phyloP scores from a whole-genome alignment of 140 eudicot genomes.

The Cichorium intybus region DNA sequence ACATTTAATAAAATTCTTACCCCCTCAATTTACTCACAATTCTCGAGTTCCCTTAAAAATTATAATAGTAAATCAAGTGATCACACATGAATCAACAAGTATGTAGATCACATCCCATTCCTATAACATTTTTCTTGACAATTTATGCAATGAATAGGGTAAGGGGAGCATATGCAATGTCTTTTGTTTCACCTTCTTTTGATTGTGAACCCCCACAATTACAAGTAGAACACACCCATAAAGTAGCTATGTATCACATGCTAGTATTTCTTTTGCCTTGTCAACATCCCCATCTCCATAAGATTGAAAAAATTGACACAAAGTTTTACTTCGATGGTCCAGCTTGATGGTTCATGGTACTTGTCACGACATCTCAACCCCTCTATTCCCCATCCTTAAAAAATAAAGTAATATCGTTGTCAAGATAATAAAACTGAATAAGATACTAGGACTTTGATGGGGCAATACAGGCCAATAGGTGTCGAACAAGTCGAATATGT shows the following conservation, averaged over 20 bases:
- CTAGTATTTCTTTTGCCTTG: constrained; percentile 32
- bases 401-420: background rate
- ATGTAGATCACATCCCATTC: constrained; percentile 13
- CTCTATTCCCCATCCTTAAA: background rate
- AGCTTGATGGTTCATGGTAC: constrained; percentile 21
- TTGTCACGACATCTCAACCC: background rate
- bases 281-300: constrained; percentile 47
- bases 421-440: constrained; percentile 5
- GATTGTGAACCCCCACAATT: constrained; percentile 37
- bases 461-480: background rate
- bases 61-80: background rate
- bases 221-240: constrained; percentile 38
- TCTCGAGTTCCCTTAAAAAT: background rate
- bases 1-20: background rate
- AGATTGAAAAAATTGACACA: constrained; percentile 27
- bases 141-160: constrained; percentile 24
- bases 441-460: background rate
- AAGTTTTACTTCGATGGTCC: constrained; percentile 21
- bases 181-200: constrained; percentile 25
- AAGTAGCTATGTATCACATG: constrained; percentile 31
- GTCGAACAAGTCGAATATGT: background rate
- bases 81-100: constrained; percentile 6
- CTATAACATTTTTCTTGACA: constrained; percentile 13
- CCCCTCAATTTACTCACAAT: background rate
- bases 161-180: constrained; percentile 37